Base-by-base conservation (phyloP, 306 rosid species). In the Corylus americana region DNA sequence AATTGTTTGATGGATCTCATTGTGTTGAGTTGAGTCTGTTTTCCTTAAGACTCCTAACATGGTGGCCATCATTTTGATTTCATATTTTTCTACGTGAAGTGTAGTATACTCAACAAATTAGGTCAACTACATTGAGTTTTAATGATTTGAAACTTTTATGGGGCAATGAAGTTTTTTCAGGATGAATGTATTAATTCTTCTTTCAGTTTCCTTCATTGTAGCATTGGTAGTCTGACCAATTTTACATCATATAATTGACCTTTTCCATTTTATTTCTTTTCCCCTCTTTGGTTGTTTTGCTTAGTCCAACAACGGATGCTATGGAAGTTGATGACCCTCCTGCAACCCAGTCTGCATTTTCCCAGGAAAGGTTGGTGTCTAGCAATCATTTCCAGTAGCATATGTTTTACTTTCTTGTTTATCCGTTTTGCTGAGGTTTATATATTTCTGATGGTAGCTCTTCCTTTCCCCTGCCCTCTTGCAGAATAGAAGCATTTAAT, bases 401-500 rank as follows among this genome's bases (percentile, higher is more conserved):
- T 69, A 17, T 53, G 11, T 51, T 18, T 72, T 80, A 63, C 48
- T 75, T 58, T 77, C 54, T 68, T 62, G 17, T 62, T 61, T 75
- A 27, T 55, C 67, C 9, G 22, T 61, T 2, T 54, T 22, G 9
- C 51, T 27, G 44, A 3, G 11, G 7, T 50, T 55, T 61, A 70
- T 18, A 10, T 55, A 71, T 57, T 81, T 79, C 69, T 77, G 42
- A 81, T 55, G 55, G 69, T 47, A 70, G 55, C 64, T 55, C 29
- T 62, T 49, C 10, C 45, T 20, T 58, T 29, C 59, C 57, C 14
- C 62, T 11, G 4, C 4, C 48, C 22, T 44, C 78, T 54, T 78
- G 83, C 93, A 96, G 99, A 89, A 83, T 85, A 9, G 91, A 86
- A 85, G 94, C 90, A 74, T 93, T 93, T 79, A 89, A 90, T 75